Percentiles rank a stretch among this genome's conserved stretches.
Evolutionary conservation across 2,329 filamentous ascomycete species (phyloP).

Genomic region (Colletotrichum costaricense): DNA sequence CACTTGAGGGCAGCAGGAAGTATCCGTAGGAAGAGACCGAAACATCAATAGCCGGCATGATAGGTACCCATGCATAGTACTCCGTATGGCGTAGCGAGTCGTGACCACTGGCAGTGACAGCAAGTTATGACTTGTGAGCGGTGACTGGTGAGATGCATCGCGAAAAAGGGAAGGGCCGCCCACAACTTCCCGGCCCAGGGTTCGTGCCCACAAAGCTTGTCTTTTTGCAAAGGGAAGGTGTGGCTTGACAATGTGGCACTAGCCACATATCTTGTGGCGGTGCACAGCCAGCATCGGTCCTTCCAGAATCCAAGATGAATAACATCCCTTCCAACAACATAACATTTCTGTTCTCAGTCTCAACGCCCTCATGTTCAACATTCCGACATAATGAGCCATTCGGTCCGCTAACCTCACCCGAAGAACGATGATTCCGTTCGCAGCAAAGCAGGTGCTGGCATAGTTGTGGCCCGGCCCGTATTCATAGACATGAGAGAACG

Average conservation of each 20-base stretch:
- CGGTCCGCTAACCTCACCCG: background rate
- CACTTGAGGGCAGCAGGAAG: background rate
- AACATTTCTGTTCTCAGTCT: background rate
- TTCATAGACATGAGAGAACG: background rate
- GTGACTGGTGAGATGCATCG: background rate
- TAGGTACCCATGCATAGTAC: no score
- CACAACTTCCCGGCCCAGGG: slow-evolving; percentile 8
- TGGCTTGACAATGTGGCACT: background rate
- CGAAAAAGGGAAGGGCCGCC: background rate
- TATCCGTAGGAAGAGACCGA: background rate
- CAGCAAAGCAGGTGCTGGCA: background rate
- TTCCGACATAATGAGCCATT: background rate
- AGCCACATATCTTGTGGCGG: background rate
- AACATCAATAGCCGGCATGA: background rate
- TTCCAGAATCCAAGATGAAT: no score
- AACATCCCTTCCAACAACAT: no score
- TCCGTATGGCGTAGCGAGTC: background rate
- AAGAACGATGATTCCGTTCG: background rate
- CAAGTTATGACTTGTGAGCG: background rate
- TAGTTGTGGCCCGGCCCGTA: background rate
- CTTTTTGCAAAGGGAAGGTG: background rate
- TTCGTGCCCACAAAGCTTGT: slow-evolving; percentile 26
- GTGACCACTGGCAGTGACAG: background rate
- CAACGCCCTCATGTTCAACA: background rate
- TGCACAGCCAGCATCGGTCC: background rate